These are phyloP conservation scores for Pythium phragmiticola DNA, from an alignment of 352 stramenopile species.

Conservation along the genomic window DNA sequence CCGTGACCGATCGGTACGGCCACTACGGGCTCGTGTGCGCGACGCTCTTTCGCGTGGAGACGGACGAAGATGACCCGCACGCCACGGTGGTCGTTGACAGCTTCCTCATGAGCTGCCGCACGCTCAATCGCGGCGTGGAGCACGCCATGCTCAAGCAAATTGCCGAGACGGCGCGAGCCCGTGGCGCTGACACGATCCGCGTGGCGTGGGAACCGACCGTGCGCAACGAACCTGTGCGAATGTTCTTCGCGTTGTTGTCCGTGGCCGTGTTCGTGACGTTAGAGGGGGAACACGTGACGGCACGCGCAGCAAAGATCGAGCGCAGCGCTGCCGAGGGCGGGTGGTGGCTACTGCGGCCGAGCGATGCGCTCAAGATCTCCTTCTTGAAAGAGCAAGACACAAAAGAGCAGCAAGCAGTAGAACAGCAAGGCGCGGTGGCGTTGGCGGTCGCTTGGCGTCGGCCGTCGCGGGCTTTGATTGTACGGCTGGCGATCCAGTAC, in stretches of 20 bases:
- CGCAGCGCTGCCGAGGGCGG: slow-evolving; percentile 1
- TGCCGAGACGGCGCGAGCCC: slow-evolving; percentile 31
- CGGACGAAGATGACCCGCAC: neutral
- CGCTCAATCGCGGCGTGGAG: slow-evolving; percentile 67
- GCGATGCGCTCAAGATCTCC: slow-evolving; percentile 6
- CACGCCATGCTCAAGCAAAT: slow-evolving; percentile 62
- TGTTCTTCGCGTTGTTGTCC: slow-evolving; percentile 48
- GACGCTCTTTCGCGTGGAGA: slow-evolving; percentile 32
- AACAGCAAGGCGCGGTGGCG: neutral
- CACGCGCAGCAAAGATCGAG: slow-evolving; percentile 8
- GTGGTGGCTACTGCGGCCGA: slow-evolving; percentile 7
- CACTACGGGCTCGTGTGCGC: slow-evolving; percentile 72
- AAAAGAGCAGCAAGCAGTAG: neutral
- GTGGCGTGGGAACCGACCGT: slow-evolving; percentile 64
- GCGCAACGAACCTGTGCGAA: slow-evolving; percentile 54
- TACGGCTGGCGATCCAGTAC: neutral
- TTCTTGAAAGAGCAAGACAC: slow-evolving; percentile 15
- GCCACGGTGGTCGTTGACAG: slow-evolving; percentile 34
- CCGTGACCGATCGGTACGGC: slow-evolving; percentile 72
- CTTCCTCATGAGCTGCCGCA: slow-evolving; percentile 71
- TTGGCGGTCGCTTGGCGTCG: neutral
- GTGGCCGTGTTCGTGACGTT: slow-evolving; percentile 10
- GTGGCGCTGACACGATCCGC: neutral
- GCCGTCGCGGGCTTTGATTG: neutral
- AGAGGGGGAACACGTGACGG: neutral